Evolutionary conservation across 257 asterid species (phyloP).

Genomic region (Eucommia ulmoides): DNA sequence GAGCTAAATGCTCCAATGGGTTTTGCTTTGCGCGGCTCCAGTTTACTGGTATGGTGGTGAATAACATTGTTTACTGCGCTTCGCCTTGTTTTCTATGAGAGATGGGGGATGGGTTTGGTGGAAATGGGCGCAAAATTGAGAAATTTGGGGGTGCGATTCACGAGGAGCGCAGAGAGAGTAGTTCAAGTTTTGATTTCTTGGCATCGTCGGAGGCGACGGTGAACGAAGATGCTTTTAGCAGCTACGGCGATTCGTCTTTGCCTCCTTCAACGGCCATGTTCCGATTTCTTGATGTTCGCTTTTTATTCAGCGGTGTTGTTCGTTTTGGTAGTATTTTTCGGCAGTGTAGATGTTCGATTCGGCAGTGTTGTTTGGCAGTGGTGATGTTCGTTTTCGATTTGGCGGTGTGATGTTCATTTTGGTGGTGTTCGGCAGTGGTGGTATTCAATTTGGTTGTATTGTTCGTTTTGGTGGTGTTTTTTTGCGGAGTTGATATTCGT

Average conservation of each 20-base stretch:
- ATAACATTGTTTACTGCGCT: constrained; percentile 39
- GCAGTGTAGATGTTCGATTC: no score
- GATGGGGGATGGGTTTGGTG: constrained; percentile 6
- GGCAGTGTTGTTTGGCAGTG: no score
- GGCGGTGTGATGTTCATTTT: no score
- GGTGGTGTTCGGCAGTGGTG: no score
- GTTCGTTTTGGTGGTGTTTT: no score
- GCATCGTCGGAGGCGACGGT: constrained; percentile 39
- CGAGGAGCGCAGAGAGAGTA: constrained; percentile 32
- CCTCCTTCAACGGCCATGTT: no score
- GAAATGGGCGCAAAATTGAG: constrained; percentile 9
- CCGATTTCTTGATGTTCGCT: no score
- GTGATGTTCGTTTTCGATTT: no score
- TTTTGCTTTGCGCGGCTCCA: constrained; percentile 24
- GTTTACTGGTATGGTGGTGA: constrained; percentile 40
- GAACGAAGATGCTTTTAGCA: constrained; percentile 33
- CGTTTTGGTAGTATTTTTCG: no score
- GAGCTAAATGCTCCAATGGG: constrained; percentile 20
- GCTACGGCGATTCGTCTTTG: constrained; percentile 38
- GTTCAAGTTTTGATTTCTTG: constrained; percentile 42
- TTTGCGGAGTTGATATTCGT: no score
- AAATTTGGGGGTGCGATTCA: constrained; percentile 14
- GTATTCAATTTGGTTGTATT: no score
- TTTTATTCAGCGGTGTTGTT: no score
- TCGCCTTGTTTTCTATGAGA: constrained; percentile 26